Base-by-base conservation (phyloP, 148 eudicot genomes). In the Persicaria tinctoria region DNA sequence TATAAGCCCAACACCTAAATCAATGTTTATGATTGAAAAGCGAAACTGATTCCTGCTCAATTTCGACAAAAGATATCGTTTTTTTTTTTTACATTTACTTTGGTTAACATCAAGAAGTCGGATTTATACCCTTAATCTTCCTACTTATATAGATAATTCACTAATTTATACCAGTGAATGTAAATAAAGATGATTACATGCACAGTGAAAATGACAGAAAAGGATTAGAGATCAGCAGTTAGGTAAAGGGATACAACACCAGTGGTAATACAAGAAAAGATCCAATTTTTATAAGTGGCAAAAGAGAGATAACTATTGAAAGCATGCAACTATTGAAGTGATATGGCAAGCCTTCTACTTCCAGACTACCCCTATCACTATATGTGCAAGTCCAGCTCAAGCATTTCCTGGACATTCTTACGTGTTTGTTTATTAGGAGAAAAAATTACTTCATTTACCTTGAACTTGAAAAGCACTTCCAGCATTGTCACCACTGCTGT, bases 401-500 rank as follows among this genome's bases (percentile, higher is more conserved):
- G 46, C 68, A 7, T 57, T 32, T 63, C 16, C 17, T 9, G 8
- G 44, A 1, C 45, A 63, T 63, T 11, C 1, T 1, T 41, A 6
- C 7, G 70, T 13, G 0, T 5, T 1, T 66, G 56, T 66, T 66
- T 38, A 13, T 8, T 8, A 9, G 53, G 47, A 16, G 17, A 47
- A 13, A 38, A 50, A 50, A 18, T 4, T 49, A 16, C 32, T 17
- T 75, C 78, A 76, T 54, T 76, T 79, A 91, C 96, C 97, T 89
- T 83, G 96, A 48, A 84, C 85, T 50, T 83, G 91, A 62, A 76
- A 76, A 54, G 87, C 87, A 80, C 97, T 87, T 64, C 93, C 91
- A 69, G 86, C 83, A 80, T 86, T 91, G 54, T 87, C 85, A 72
- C 92, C 92, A 82, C 90, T 89, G 77, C 87, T 87, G 75, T 86